Conservation (phyloP, 345 rosid genomes). For the Alliaria petiolata region DNA sequence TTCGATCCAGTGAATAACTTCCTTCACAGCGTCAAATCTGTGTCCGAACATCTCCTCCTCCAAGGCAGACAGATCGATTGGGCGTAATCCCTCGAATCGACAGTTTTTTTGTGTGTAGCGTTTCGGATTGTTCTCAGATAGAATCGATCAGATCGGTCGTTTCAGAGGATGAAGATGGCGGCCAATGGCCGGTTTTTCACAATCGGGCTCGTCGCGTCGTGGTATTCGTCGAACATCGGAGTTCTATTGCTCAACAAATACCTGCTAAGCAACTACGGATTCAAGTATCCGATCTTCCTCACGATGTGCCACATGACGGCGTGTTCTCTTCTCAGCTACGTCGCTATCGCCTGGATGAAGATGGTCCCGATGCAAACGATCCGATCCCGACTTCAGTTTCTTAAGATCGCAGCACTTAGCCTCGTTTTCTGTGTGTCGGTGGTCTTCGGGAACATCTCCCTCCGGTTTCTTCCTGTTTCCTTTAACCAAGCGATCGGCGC, state of each 20-base stretch:
- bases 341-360: constrained; percentile 53
- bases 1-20: not conserved
- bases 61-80: not conserved
- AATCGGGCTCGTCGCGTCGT: constrained; percentile 50
- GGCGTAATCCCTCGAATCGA: not conserved
- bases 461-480: constrained; percentile 61
- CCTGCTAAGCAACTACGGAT: constrained; percentile 58
- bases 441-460: constrained; percentile 57
- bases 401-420: constrained; percentile 53
- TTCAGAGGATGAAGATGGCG: constrained; percentile 30
- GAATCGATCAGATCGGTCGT: constrained; percentile 1
- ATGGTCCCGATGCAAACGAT: constrained; percentile 70
- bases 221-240: constrained; percentile 68
- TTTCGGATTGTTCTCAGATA: not conserved
- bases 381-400: constrained; percentile 48
- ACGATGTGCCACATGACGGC: constrained; percentile 88
- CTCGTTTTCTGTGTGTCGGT: constrained; percentile 66
- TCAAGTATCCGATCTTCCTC: constrained; percentile 71
- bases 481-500: constrained; percentile 75
- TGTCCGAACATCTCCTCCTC: not conserved
- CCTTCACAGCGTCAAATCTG: not conserved
- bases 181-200: constrained; percentile 41
- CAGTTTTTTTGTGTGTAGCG: not conserved
- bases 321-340: constrained; percentile 56
- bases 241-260: constrained; percentile 66